phyloP scores from a whole-genome alignment of 306 rosid genomes.

The Carpinus viminea region DNA sequence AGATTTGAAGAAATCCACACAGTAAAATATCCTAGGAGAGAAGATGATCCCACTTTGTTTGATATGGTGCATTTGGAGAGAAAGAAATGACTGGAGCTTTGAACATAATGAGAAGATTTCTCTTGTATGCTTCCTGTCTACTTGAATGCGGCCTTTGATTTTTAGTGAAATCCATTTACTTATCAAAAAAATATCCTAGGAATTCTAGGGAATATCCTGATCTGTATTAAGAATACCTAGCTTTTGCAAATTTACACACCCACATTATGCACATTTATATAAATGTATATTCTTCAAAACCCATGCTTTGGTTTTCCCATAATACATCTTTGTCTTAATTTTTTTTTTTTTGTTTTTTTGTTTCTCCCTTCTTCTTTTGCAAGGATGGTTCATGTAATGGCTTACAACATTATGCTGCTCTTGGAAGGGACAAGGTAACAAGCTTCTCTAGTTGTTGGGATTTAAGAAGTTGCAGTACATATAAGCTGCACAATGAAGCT shows the following conservation, averaged over 20 bases:
- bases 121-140: too few species aligned
- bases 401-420: constrained; percentile 97
- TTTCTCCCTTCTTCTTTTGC: constrained; percentile 26
- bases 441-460: constrained; percentile 15
- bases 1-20: too few species aligned
- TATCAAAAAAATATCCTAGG: too few species aligned
- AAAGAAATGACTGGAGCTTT: too few species aligned
- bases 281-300: constrained; percentile 3
- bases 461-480: neutral
- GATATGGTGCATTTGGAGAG: too few species aligned
- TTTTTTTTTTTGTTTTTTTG: neutral
- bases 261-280: neutral
- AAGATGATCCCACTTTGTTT: too few species aligned
- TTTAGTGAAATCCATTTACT: too few species aligned
- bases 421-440: constrained; percentile 95
- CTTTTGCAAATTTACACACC: neutral
- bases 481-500: neutral
- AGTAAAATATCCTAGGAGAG: too few species aligned
- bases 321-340: constrained; percentile 12
- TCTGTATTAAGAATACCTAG: neutral
- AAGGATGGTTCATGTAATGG: constrained; percentile 99
- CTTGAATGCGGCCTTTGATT: too few species aligned
- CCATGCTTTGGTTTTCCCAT: constrained; percentile 19
- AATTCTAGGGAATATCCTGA: too few species aligned
- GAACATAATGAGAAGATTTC: too few species aligned